Evolutionary conservation across 441 rosid species (phyloP), one percentile per base, ranked within the genome.

Genomic region (Brassica balearica): DNA sequence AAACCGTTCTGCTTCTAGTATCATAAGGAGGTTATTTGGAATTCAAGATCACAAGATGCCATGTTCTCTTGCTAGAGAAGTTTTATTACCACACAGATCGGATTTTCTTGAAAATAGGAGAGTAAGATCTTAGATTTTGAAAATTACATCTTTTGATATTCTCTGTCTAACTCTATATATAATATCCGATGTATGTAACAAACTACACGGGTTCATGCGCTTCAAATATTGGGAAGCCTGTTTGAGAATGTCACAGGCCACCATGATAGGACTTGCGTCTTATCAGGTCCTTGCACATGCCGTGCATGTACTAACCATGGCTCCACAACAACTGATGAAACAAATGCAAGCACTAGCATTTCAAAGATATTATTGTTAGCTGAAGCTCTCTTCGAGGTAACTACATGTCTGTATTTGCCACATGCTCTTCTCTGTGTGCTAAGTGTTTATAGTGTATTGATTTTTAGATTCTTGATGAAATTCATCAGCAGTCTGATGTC

Each of bases 401-500:
- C 20, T 10, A 8, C 56, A 27, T 41, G 46, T 68, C 66, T 74
- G 8, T 22, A 48, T 12, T 74, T 43, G 51, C 22, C 67, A 22
- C 14, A 14, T 3, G 48, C 68, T 38, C 22, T 59, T 74, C 65
- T 36, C 6, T 46, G 14, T 48, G 69, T 79, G 64, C 84, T 60
- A 83, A 86, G 71, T 84, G 62, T 67, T 19, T 82, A 51, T 12
- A 17, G 48, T 61, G 60, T 29, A 36, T 22, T 82, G 68, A 19
- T 67, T 82, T 34, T 74, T 84, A 95, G 99, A 98, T 93, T 84
- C 91, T 96, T 88, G 98, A 93, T 89, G 98, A 96, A 83, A 92
- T 96, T 82, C 97, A 92, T 85, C 98, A 96, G 89, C 99, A 96
- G 80, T 96, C 97, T 62, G 91, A 84, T 70, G 98, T 90, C 72